Percentiles rank a stretch among this genome's conserved stretches.
phyloP scores from a whole-genome alignment of 192 early-diverging fungal genomes.

The Gigaspora rosea region DNA sequence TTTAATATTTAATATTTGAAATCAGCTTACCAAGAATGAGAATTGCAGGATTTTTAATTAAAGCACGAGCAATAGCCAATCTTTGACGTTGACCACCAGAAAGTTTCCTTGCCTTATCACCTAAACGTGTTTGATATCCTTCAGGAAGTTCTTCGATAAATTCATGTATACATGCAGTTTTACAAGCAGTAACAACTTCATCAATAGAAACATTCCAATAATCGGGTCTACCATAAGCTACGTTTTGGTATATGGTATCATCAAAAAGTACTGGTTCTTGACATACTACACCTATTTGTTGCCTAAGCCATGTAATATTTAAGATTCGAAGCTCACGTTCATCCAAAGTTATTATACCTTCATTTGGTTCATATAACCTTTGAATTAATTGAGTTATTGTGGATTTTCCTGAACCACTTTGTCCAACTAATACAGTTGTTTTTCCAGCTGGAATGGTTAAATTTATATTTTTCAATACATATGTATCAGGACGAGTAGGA shows the following conservation, averaged over 20 bases:
- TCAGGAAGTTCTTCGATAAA: conserved; percentile 63
- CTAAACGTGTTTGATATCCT: conserved; percentile 57
- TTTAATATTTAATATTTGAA: too few species aligned
- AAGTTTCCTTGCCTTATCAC: conserved; percentile 76
- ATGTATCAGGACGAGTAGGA: conserved; percentile 27
- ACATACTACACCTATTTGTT: conserved; percentile 86
- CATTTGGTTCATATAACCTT: conserved; percentile 20
- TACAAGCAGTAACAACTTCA: conserved; percentile 54
- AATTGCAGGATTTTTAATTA: conserved; percentile 63
- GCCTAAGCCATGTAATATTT: conserved; percentile 84
- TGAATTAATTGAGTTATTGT: conserved; percentile 28
- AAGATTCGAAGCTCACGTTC: conserved; percentile 73
- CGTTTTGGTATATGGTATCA: conserved; percentile 78
- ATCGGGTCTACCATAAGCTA: conserved; percentile 59
- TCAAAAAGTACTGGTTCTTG: conserved; percentile 94
- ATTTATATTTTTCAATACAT: conserved; percentile 25
- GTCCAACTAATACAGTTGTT: conserved; percentile 28
- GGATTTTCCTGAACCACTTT: conserved; percentile 32
- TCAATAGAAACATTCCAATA: conserved; percentile 61
- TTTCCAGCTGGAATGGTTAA: conserved; percentile 13
- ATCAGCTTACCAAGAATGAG: conserved; percentile 42
- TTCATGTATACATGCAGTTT: conserved; percentile 66
- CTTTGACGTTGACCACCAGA: conserved; percentile 85
- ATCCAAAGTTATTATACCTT: conserved; percentile 72
- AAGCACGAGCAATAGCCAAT: conserved; percentile 64